Conservation (phyloP, 352 stramenopile genomes). For the Phytopythium vexans region DNA sequence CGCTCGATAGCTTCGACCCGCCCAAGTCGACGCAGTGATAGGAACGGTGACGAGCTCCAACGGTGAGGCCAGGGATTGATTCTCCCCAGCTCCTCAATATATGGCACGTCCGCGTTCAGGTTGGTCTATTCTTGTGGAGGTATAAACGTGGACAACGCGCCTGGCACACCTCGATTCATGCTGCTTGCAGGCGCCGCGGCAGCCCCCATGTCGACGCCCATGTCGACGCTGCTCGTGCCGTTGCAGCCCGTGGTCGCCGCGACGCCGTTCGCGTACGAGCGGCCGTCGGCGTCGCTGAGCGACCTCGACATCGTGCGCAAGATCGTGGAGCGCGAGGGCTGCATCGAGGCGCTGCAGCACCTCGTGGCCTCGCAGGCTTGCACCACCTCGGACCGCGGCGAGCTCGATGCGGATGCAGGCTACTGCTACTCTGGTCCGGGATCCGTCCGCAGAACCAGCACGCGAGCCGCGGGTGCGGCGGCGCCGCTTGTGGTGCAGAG, state of each 20-base stretch:
- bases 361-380: constrained; percentile 20
- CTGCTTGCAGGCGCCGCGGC: no score
- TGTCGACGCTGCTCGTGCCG: constrained; percentile 3
- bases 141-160: no score
- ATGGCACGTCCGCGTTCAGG: no score
- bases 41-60: neutral
- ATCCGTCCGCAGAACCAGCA: constrained; percentile 8
- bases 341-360: constrained; percentile 68
- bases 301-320: constrained; percentile 69
- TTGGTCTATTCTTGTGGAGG: no score
- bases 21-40: constrained; percentile 12
- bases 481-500: constrained; percentile 63
- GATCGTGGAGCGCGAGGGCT: constrained; percentile 81
- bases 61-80: no score
- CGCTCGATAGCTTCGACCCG: constrained; percentile 56
- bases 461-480: constrained; percentile 5
- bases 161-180: no score
- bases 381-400: neutral
- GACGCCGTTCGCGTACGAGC: constrained; percentile 5
- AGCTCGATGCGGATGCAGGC: constrained; percentile 7
- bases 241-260: neutral
- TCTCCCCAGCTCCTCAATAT: no score
- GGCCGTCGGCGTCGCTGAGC: constrained; percentile 1
- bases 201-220: neutral
- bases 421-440: constrained; percentile 15